Conservation (phyloP, 345 rosid genomes). For the Dovyalis caffra region DNA sequence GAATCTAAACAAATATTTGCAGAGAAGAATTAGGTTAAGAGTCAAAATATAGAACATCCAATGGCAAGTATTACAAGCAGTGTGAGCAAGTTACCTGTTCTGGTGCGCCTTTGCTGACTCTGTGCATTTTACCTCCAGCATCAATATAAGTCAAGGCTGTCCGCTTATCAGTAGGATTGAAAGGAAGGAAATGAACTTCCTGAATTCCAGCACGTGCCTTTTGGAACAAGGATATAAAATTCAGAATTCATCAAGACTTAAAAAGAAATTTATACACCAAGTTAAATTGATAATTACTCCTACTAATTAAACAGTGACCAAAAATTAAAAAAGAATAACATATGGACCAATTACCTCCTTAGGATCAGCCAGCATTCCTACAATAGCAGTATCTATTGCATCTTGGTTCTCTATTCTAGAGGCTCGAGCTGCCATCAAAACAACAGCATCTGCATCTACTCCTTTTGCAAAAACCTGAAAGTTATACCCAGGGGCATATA, state of each 20-base stretch:
- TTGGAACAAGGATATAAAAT: not conserved
- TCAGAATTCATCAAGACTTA: not conserved
- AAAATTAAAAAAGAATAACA: not conserved
- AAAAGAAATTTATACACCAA: not conserved
- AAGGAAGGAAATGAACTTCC: conserved; percentile 95
- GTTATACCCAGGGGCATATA: conserved; percentile 21
- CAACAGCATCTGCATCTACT: conserved; percentile 79
- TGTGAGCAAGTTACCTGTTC: conserved; percentile 66
- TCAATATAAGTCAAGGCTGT: conserved; percentile 90
- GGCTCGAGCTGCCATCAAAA: conserved; percentile 96
- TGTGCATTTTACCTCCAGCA: conserved; percentile 77
- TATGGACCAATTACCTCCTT: conserved; percentile 59
- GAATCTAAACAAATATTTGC: conserved; percentile 51
- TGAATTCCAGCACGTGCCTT: conserved; percentile 97
- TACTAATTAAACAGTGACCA: not conserved
- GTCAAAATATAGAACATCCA: not conserved
- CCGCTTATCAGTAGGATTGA: conserved; percentile 96
- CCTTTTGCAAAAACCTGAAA: conserved; percentile 87
- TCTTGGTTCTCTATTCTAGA: conserved; percentile 94
- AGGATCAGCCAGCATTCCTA: conserved; percentile 96
- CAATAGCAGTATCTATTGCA: conserved; percentile 95
- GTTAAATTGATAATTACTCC: not conserved
- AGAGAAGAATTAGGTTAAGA: conserved; percentile 17
- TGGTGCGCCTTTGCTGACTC: conserved; percentile 99
- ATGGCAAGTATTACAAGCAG: not conserved